A percentile compares a stretch with the other conserved stretches of the same genome.
Conservation (phyloP, 169 alveolate genomes). For the Theileria sp. region DNA sequence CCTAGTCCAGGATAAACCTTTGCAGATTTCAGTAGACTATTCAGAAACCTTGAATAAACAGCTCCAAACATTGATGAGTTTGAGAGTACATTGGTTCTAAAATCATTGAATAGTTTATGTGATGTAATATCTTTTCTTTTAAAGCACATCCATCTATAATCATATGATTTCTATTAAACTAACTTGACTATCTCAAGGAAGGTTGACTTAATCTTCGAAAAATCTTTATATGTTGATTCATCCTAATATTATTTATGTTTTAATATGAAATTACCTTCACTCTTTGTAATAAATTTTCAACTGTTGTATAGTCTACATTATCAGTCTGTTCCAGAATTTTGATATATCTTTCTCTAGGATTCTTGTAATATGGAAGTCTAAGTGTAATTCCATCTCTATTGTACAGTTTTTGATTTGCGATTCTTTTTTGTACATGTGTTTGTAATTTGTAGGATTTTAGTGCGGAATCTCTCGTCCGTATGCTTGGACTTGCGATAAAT, state of each 20-base stretch:
- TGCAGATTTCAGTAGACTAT: conserved; percentile 25
- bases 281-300: conserved; percentile 19
- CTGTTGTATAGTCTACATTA: not conserved
- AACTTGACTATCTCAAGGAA: conserved; percentile 41
- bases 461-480: not conserved
- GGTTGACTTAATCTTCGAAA: conserved; percentile 21
- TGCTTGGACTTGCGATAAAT: not conserved
- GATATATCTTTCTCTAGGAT: conserved; percentile 19
- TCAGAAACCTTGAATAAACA: conserved; percentile 43
- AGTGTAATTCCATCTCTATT: conserved; percentile 35
- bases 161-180: not conserved
- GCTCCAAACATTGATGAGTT: conserved; percentile 49
- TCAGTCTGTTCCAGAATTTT: conserved; percentile 21
- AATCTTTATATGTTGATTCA: not conserved
- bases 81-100: conserved; percentile 13
- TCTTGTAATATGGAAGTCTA: conserved; percentile 25
- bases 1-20: conserved; percentile 14
- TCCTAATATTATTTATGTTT: conserved; percentile 3
- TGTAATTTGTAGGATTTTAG: not conserved
- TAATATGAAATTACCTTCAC: conserved; percentile 11
- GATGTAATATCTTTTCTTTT: conserved; percentile 28
- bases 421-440: not conserved
- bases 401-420: conserved; percentile 8
- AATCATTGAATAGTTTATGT: conserved; percentile 18
- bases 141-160: conserved; percentile 45